A percentile compares a stretch with the other conserved stretches of the same genome.
Conservation (phyloP, 2,329 filamentous ascomycete genomes). For the Geosmithia flava region DNA sequence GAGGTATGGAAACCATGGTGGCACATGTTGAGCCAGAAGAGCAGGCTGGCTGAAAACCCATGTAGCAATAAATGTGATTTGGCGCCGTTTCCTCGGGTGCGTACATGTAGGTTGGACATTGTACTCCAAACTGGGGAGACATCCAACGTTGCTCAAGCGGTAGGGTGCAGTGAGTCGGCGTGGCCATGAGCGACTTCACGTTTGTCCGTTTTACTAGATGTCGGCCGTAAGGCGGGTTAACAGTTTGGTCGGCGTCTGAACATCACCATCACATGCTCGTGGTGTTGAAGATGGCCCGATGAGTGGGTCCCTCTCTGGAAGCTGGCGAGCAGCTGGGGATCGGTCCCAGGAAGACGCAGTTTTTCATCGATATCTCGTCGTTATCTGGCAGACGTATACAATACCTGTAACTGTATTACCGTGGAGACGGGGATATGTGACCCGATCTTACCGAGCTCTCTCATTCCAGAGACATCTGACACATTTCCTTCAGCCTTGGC, state of each 20-base stretch:
- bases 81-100: not conserved
- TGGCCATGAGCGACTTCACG: not conserved
- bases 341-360: too few relatives aligned
- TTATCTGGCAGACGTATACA: too few relatives aligned
- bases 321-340: too few relatives aligned
- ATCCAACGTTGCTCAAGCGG: not conserved
- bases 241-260: too few relatives aligned
- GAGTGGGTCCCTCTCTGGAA: too few relatives aligned
- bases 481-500: not conserved
- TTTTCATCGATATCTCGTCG: not conserved
- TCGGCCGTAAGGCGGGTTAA: too few relatives aligned
- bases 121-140: not conserved
- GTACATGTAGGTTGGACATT: not conserved
- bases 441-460: not conserved
- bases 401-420: not conserved
- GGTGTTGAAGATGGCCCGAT: too few relatives aligned
- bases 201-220: not conserved
- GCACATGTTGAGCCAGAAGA: too few relatives aligned
- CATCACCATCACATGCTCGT: too few relatives aligned
- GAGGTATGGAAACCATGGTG: too few relatives aligned
- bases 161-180: not conserved
- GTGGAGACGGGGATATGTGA: not conserved
- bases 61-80: too few relatives aligned
- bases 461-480: not conserved
- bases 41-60: too few relatives aligned